Base-by-base conservation (phyloP, 768 basidiomycete genomes). In the Coprinopsis marcescibilis region DNA sequence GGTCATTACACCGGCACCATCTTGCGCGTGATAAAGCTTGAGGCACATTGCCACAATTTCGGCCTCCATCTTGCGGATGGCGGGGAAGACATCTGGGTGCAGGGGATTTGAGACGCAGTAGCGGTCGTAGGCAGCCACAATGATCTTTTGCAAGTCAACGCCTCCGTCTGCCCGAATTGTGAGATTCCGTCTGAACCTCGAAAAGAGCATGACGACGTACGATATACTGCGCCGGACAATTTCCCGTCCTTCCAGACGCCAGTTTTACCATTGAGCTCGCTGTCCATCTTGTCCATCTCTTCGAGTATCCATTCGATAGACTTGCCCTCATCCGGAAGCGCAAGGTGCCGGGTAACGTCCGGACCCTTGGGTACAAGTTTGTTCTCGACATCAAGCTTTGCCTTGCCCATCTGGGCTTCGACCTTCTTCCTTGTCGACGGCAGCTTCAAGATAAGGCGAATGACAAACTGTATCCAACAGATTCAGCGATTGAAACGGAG, bases 41-140 rank as follows among this genome's bases (percentile, higher is more conserved):
- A 95, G 71, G 51, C 83, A 87, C 85, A 92, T 92, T 8, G 87
- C 72, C 35, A 94, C 90, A 21, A 94, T 78, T 58, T 97, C 94
- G 13, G 92, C 89, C 58, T 99, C 95, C 95, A 99, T 99, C 68
- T 95, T 93, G 39, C 95, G 76, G 10, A 96, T 67, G 0, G 89
- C 85, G 1, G 94, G 94, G 65, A 96, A 96, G 35, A 93, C 81
- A 46, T 93, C 90, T 0, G 95, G 91, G 57, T 97, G 93, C 8
- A 97, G 72, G 2, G 93, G 91, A 58, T 95, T 93, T 21, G 88
- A 86, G 42, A 92, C 80, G 37, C 83, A 80, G 54, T 93, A 96
- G 42, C 80, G 80, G 51, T 81, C 72, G 58, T 89, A 89, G 0
- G 92, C 91, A 3, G 85, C 73, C 17, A 85, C 79, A 52, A 95